These are phyloP conservation scores for Dendrocalamus latiflorus DNA, from an alignment of 202 grass and related monocot species.

Conservation along the genomic window DNA sequence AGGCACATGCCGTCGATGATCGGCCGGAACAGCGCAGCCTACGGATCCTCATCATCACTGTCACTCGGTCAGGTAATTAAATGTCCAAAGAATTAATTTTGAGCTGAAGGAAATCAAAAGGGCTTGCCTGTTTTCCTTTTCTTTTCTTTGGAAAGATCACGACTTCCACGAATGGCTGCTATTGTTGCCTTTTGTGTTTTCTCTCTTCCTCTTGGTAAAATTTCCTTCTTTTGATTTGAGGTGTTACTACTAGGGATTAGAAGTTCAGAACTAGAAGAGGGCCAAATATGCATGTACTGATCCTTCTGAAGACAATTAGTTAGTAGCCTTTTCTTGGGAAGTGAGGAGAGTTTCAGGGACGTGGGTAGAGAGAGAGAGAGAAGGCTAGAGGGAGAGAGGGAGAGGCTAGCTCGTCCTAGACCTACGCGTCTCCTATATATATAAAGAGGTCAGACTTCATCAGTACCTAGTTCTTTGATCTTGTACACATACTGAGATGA, in stretches of 20 bases:
- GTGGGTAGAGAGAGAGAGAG: background rate
- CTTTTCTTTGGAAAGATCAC: background rate
- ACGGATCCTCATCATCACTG: slow-evolving; percentile 77
- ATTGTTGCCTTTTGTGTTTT: background rate
- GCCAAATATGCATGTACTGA: background rate
- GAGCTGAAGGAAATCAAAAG: background rate
- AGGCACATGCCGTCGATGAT: slow-evolving; percentile 88
- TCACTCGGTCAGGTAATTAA: slow-evolving; percentile 76
- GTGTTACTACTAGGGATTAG: background rate
- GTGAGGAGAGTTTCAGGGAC: background rate
- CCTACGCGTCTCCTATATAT: slow-evolving; percentile 26
- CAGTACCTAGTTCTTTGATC: slow-evolving; percentile 7
- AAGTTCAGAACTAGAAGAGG: background rate
- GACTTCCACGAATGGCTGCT: background rate
- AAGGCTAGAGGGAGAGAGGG: too few species aligned
- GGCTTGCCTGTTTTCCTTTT: background rate
- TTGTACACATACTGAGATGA: background rate
- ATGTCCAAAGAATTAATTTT: background rate
- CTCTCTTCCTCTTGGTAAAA: background rate
- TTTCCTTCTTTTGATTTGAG: slow-evolving; percentile 16
- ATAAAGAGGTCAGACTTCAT: too few species aligned
- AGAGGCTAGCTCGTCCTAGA: background rate
- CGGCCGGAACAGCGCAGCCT: slow-evolving; percentile 50
- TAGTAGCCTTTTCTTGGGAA: too few species aligned
- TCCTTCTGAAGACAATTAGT: slow-evolving; percentile 20